Conservation (phyloP, 192 early-diverging fungal species). For the Phlyctochytrium bullatum region DNA sequence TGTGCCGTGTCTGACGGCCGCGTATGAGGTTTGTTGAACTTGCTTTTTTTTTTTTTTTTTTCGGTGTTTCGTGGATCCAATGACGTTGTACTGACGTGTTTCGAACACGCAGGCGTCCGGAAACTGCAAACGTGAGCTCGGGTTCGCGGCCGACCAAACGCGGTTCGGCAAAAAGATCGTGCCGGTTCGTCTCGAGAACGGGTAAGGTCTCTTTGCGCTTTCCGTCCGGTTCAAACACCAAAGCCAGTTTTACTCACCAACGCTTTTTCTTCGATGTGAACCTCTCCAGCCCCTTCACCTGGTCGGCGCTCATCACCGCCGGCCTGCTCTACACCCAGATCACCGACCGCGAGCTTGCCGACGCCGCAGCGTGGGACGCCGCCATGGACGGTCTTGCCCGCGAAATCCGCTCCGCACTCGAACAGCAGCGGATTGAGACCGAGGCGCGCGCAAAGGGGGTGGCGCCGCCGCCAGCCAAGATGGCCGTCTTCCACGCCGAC, state of each 20-base stretch:
- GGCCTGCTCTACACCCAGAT: conserved; percentile 31
- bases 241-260: no score
- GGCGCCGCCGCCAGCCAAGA: no score
- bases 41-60: not conserved
- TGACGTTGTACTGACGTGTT: not conserved
- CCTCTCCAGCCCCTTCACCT: conserved; percentile 36
- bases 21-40: conserved; percentile 29
- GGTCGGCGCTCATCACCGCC: conserved; percentile 37
- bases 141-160: conserved; percentile 38
- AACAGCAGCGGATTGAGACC: no score
- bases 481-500: no score
- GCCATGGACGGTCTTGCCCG: conserved; percentile 21
- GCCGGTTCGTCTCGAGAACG: conserved; percentile 34
- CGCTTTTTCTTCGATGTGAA: no score
- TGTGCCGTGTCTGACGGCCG: conserved; percentile 25
- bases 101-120: conserved; percentile 10
- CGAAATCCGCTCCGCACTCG: conserved; percentile 16
- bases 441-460: no score
- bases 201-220: no score
- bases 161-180: conserved; percentile 35
- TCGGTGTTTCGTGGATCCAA: not conserved
- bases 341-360: conserved; percentile 5
- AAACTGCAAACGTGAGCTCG: conserved; percentile 37
- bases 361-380: conserved; percentile 10
- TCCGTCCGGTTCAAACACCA: no score